phyloP scores from a whole-genome alignment of 2,329 filamentous ascomycete genomes.

The Paracamarosporium sp. region DNA sequence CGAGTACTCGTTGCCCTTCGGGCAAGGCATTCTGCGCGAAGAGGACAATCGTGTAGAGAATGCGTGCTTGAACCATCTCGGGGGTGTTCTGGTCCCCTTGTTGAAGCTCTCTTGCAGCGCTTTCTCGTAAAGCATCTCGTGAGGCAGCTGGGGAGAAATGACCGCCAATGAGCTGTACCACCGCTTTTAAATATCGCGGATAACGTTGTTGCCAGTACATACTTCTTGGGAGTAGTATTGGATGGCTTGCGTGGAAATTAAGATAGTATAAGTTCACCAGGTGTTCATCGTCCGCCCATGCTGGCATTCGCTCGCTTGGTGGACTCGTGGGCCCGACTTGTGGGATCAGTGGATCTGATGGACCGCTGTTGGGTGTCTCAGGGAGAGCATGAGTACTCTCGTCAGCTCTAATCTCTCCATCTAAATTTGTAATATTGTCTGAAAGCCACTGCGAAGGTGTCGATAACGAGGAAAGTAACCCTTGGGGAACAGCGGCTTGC shows the following conservation, averaged over 20 bases:
- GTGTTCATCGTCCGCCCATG: slow-evolving; percentile 20
- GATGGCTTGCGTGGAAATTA: slow-evolving; percentile 60
- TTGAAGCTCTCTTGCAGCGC: slow-evolving; percentile 15
- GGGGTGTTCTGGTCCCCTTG: slow-evolving; percentile 17
- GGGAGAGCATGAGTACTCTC: too few species aligned
- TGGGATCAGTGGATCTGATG: background rate
- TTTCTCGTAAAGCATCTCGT: slow-evolving; percentile 45
- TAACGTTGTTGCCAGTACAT: slow-evolving; percentile 45
- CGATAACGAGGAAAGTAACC: too few species aligned
- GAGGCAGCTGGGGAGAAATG: slow-evolving; percentile 54
- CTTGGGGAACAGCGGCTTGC: too few species aligned
- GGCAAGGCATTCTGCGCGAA: slow-evolving; percentile 74
- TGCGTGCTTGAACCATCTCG: slow-evolving; percentile 74
- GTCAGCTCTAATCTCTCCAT: too few species aligned
- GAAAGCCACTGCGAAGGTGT: too few species aligned
- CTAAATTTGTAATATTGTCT: too few species aligned
- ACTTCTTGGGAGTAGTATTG: slow-evolving; percentile 57
- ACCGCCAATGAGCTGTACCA: slow-evolving; percentile 60
- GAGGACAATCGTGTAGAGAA: slow-evolving; percentile 75
- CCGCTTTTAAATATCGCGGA: slow-evolving; percentile 53
- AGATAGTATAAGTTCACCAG: slow-evolving; percentile 59
- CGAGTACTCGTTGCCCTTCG: slow-evolving; percentile 69
- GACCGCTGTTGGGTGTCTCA: background rate
- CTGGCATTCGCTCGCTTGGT: background rate
- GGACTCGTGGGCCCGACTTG: background rate